phyloP scores from a whole-genome alignment of 2,329 filamentous ascomycete genomes.

The Epicoccum sorghinum region DNA sequence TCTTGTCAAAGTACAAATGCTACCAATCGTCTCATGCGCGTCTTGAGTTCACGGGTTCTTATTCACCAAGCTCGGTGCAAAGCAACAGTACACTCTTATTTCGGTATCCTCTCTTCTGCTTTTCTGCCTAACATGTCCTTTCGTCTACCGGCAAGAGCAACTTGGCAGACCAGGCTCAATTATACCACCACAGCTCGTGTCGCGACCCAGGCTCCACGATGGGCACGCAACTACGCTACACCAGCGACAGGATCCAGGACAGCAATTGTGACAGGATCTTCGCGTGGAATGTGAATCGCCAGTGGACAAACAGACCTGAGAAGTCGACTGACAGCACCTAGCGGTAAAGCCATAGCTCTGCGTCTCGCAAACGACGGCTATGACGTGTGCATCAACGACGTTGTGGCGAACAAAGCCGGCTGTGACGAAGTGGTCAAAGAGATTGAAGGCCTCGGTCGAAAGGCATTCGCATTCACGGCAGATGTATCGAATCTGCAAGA shows the following conservation, averaged over 20 bases:
- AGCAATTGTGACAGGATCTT: slow-evolving; percentile 48
- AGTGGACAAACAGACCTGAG: neutral
- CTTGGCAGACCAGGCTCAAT: slow-evolving; percentile 30
- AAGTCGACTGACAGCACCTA: slow-evolving; percentile 32
- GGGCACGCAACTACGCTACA: slow-evolving; percentile 34
- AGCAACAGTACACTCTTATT: neutral
- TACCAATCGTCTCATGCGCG: neutral
- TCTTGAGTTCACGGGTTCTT: no score
- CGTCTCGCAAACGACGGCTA: slow-evolving; percentile 70
- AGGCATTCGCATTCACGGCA: slow-evolving; percentile 61
- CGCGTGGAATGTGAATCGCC: slow-evolving; percentile 44
- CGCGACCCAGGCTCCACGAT: slow-evolving; percentile 21
- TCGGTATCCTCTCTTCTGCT: neutral
- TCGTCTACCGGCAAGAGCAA: slow-evolving; percentile 24
- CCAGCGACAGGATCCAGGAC: slow-evolving; percentile 33
- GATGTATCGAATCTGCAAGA: slow-evolving; percentile 65
- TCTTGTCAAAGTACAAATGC: slow-evolving; percentile 13
- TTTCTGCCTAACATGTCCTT: slow-evolving; percentile 26
- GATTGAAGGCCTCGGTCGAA: slow-evolving; percentile 59
- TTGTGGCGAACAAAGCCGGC: slow-evolving; percentile 58
- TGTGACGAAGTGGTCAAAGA: slow-evolving; percentile 61
- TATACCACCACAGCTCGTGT: slow-evolving; percentile 18
- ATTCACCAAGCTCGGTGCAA: no score
- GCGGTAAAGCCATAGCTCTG: slow-evolving; percentile 67
- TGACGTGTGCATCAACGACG: slow-evolving; percentile 69